A percentile compares a stretch with the other conserved stretches of the same genome.
phyloP scores from a whole-genome alignment of 192 early-diverging fungal genomes.

The Mortierella antarctica region DNA sequence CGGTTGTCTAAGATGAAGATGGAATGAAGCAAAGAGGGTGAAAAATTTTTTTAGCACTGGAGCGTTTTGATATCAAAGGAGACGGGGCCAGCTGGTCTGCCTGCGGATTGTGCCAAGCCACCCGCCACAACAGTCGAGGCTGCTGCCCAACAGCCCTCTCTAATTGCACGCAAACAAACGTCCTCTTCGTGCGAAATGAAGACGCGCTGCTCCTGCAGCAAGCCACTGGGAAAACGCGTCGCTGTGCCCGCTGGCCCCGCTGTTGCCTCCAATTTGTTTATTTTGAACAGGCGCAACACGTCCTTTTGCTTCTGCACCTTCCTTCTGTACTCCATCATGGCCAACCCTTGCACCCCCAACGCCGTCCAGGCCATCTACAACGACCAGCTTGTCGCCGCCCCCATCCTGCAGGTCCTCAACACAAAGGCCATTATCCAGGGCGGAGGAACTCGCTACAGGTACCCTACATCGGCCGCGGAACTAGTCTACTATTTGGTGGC shows the following conservation, averaged over 20 bases:
- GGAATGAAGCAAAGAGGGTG: slow-evolving; percentile 54
- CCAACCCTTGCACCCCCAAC: slow-evolving; percentile 28
- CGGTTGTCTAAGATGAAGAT: slow-evolving; percentile 46
- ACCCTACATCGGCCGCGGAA: background rate
- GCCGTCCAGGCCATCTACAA: slow-evolving; percentile 55
- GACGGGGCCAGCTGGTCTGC: background rate
- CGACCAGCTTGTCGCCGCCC: slow-evolving; percentile 27
- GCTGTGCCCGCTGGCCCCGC: no score
- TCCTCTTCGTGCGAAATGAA: no score
- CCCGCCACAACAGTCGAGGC: no score
- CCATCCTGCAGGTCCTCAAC: slow-evolving; percentile 58
- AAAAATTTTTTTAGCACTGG: slow-evolving; percentile 31
- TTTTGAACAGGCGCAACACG: background rate
- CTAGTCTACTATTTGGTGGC: slow-evolving; percentile 29
- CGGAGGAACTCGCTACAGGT: slow-evolving; percentile 52
- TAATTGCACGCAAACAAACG: no score
- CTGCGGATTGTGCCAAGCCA: no score
- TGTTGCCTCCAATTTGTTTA: background rate
- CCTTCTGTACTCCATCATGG: slow-evolving; percentile 12
- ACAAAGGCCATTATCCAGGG: slow-evolving; percentile 39
- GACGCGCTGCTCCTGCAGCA: no score
- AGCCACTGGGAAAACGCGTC: no score
- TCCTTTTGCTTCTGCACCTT: background rate
- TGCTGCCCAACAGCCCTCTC: no score
- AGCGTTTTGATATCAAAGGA: slow-evolving; percentile 3